phyloP scores from a whole-genome alignment of 1,139 yeast genomes.

The Pichia sp. region DNA sequence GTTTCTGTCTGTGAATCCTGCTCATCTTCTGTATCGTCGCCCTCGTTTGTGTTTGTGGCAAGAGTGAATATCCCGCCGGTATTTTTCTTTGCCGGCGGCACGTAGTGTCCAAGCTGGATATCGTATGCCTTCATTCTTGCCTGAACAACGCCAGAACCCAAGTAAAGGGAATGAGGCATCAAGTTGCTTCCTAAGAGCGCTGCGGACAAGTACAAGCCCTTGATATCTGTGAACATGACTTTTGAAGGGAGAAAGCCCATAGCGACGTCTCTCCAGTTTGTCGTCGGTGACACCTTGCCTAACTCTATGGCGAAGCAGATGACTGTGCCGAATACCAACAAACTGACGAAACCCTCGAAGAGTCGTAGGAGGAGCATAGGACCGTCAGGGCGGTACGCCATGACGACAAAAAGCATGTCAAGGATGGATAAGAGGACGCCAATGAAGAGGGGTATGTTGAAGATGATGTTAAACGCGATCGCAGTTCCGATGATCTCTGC shows the following conservation, averaged over 20 bases:
- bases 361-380: conserved; percentile 73
- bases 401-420: conserved; percentile 77
- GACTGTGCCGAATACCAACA: conserved; percentile 77
- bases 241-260: conserved; percentile 78
- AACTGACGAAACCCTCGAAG: conserved; percentile 77
- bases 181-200: conserved; percentile 96
- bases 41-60: conserved; percentile 8
- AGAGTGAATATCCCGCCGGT: conserved; percentile 22
- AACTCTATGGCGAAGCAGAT: conserved; percentile 81
- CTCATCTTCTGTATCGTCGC: conserved; percentile 6
- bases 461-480: conserved; percentile 76
- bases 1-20: conserved; percentile 17
- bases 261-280: conserved; percentile 38
- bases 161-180: conserved; percentile 92
- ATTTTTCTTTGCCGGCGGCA: conserved; percentile 28
- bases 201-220: conserved; percentile 80
- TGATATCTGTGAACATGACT: conserved; percentile 60
- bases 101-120: conserved; percentile 53
- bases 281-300: conserved; percentile 52
- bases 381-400: conserved; percentile 88
- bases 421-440: conserved; percentile 82
- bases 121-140: conserved; percentile 84
- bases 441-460: conserved; percentile 66
- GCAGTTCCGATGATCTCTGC: conserved; percentile 96
- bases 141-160: conserved; percentile 92